Conservation (phyloP, 1,139 yeast species). For the Meyerozyma carpophila region DNA sequence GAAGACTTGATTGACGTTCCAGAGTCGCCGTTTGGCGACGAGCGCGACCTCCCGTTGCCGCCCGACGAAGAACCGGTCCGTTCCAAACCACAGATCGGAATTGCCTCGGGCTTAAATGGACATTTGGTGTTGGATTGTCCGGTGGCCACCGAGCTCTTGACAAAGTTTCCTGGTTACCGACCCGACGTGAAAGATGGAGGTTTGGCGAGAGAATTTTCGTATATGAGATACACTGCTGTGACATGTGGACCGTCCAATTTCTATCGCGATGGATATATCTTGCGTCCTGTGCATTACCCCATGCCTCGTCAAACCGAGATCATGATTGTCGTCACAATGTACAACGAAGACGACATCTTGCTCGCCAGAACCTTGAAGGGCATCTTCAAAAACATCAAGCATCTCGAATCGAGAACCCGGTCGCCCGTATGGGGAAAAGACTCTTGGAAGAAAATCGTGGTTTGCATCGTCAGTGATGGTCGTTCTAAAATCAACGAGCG, state of each 20-base stretch:
- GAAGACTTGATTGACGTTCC: slow-evolving; percentile 7
- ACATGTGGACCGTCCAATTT: slow-evolving; percentile 48
- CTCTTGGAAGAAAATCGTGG: slow-evolving; percentile 46
- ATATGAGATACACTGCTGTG: slow-evolving; percentile 47
- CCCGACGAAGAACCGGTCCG: slow-evolving; percentile 28
- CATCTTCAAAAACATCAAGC: slow-evolving; percentile 43
- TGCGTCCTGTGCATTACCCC: slow-evolving; percentile 44
- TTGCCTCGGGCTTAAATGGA: slow-evolving; percentile 40
- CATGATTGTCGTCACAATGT: slow-evolving; percentile 46
- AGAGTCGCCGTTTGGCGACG: slow-evolving; percentile 30
- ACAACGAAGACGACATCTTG: slow-evolving; percentile 43
- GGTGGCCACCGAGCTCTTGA: slow-evolving; percentile 41
- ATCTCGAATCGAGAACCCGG: slow-evolving; percentile 39
- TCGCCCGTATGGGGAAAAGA: slow-evolving; percentile 44
- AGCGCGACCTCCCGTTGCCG: slow-evolving; percentile 19
- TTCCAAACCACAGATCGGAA: slow-evolving; percentile 33
- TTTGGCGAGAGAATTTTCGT: slow-evolving; percentile 40
- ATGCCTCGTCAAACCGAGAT: slow-evolving; percentile 41
- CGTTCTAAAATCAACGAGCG: slow-evolving; percentile 44
- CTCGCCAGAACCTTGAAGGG: slow-evolving; percentile 45
- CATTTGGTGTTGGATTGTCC: slow-evolving; percentile 49
- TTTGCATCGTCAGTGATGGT: slow-evolving; percentile 45
- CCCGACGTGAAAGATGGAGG: slow-evolving; percentile 34
- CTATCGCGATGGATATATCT: slow-evolving; percentile 39
- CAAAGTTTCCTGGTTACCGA: slow-evolving; percentile 39